Conservation (phyloP, 163 green algal species). For the Scenedesmus sp. region DNA sequence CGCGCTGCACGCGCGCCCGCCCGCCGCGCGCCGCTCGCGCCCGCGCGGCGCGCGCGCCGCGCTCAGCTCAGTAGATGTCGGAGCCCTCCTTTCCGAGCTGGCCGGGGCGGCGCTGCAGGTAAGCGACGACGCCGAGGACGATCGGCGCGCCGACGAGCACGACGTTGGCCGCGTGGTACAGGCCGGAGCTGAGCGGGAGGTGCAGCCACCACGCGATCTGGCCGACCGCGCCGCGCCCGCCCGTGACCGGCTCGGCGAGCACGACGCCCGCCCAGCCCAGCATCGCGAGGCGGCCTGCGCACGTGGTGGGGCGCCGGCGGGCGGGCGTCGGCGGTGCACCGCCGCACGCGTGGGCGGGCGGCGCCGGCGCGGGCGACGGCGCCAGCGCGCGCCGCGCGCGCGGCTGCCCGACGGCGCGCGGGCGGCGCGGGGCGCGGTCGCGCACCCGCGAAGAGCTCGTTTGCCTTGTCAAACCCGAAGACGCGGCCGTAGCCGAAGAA, state of each 20-base stretch:
- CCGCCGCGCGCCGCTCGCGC: too few relatives aligned
- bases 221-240: neutral
- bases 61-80: conserved; percentile 24
- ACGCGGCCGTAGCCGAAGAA: conserved; percentile 11
- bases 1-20: too few relatives aligned
- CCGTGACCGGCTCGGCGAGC: neutral
- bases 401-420: too few relatives aligned
- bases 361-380: too few relatives aligned
- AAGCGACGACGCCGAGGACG: conserved; percentile 20
- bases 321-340: too few relatives aligned
- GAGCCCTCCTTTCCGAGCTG: conserved; percentile 28
- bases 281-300: conserved; percentile 26
- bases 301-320: too few relatives aligned
- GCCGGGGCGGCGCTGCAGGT: conserved; percentile 10
- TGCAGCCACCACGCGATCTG: conserved; percentile 39
- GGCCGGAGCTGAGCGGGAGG: neutral
- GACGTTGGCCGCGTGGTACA: conserved; percentile 8
- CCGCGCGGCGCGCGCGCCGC: too few relatives aligned
- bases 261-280: conserved; percentile 25
- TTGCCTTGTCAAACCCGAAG: neutral
- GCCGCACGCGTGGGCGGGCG: too few relatives aligned
- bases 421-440: too few relatives aligned
- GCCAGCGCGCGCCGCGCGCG: too few relatives aligned
- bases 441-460: too few relatives aligned
- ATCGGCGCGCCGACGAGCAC: conserved; percentile 5